phyloP scores from a whole-genome alignment of 345 rosid genomes.

The Euphorbia peplus region DNA sequence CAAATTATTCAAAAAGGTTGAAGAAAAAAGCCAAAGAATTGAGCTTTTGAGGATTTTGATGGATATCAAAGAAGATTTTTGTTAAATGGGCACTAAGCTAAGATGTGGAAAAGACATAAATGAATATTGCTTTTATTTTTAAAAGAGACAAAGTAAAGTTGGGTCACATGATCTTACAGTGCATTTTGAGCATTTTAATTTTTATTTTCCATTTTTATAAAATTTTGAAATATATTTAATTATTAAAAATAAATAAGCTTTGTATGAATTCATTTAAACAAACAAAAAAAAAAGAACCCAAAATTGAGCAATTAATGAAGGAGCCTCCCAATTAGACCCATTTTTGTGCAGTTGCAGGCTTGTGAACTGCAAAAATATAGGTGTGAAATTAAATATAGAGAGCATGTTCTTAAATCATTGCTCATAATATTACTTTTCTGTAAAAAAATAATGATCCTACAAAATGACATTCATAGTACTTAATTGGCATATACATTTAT shows the following conservation, averaged over 20 bases:
- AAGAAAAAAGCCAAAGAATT: constrained; percentile 11
- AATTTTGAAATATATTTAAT: not conserved
- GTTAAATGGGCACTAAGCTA: constrained; percentile 10
- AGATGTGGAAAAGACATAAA: constrained; percentile 21
- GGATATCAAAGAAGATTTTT: constrained; percentile 33
- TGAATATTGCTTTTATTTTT: constrained; percentile 28
- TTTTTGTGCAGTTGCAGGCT: constrained; percentile 11
- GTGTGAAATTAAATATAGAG: not conserved
- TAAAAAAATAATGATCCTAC: not conserved
- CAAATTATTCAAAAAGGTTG: constrained; percentile 14
- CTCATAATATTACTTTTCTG: no score
- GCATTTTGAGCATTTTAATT: constrained; percentile 8
- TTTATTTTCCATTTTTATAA: not conserved
- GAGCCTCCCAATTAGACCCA: constrained; percentile 2
- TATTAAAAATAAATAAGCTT: not conserved
- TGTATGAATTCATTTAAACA: not conserved
- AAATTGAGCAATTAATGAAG: constrained; percentile 1
- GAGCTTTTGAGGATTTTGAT: constrained; percentile 26
- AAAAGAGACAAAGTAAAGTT: constrained; percentile 26
- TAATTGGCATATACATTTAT: no score
- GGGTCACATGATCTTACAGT: constrained; percentile 21
- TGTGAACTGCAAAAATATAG: constrained; percentile 1
- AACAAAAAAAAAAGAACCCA: not conserved
- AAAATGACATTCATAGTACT: not conserved
- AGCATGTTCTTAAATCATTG: not conserved